Evolutionary conservation across 805 yeast genomes (phyloP), one percentile per base, ranked within the genome.

Genomic region (Scheffersomyces spartinae): DNA sequence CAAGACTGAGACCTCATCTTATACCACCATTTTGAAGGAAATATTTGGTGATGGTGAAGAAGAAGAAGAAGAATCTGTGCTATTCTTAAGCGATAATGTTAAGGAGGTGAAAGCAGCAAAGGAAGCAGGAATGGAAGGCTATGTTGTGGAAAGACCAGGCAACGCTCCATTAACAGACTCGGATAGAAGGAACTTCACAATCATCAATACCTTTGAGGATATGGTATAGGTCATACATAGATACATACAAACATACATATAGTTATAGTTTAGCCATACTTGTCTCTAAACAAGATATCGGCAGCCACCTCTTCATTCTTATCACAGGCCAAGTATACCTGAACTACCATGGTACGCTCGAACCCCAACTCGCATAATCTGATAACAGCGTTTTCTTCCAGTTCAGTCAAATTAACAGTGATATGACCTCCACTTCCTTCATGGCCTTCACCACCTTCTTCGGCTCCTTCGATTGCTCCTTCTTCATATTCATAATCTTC

Each of bases 301-400:
- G 97, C 98, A 21, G 98, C 85, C 43, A 83, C 70, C 61, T 88
- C 95, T 60, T 91, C 98, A 55, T 91, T 84, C 59, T 85, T 88
- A 45, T 91, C 98, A 55, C 98, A 91, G 21, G 97, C 97, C 67
- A 91, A 76, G 59, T 83, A 91, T 16, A 93, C 94, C 60, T 86
- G 95, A 33, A 85, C 72, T 23, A 82, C 98, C 30, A 79, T 61
- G 39, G 76, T 68, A 39, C 95, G 71, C 38, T 84, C 95, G 43
- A 91, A 91, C 0, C 98, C 98, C 37, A 91, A 65, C 52, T 81
- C 96, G 50, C 94, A 79, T 37, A 91, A 66, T 47, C 98, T 72
- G 35, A 68, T 66, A 36, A 91, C 82, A n/a, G 97, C 95, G 33
- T 67, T 82, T 45, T 80, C 78, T 46, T 91, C 98, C 40, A 75